A percentile compares a stretch with the other conserved stretches of the same genome.
These are phyloP conservation scores for Lophium mytilinum DNA, from an alignment of 495 filamentous ascomycete species.

Conservation along the genomic window DNA sequence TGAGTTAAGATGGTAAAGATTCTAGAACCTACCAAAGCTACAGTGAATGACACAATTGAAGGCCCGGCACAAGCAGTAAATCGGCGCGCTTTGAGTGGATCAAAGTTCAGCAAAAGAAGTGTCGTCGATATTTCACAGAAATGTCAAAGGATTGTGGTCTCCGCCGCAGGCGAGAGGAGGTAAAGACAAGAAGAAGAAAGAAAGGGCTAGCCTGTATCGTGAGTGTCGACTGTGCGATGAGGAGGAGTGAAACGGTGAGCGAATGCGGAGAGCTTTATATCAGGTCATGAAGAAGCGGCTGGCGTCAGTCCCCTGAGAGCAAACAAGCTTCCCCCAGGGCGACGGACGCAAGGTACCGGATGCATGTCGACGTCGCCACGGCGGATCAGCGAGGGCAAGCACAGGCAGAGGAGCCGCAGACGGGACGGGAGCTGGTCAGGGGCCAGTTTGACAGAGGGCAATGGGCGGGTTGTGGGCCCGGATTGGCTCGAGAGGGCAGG, in stretches of 20 bases:
- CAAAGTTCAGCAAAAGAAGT: constrained; percentile 20
- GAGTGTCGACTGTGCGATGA: constrained; percentile 5
- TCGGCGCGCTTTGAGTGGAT: constrained; percentile 7
- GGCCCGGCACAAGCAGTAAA: constrained; percentile 1
- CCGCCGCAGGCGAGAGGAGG: constrained; percentile 28
- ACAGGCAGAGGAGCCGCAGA: constrained; percentile 5
- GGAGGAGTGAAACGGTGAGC: constrained; percentile 8
- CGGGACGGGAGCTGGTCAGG: too few species aligned
- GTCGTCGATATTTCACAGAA: constrained; percentile 12
- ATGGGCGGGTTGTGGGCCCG: background rate
- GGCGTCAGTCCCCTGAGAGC: background rate
- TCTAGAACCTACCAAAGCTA: background rate
- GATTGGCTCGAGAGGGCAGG: background rate
- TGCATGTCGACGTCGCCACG: constrained; percentile 1
- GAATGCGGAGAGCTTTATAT: constrained; percentile 8
- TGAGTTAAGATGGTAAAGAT: background rate
- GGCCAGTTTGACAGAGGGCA: too few species aligned
- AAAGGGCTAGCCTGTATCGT: constrained; percentile 12
- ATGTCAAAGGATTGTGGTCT: constrained; percentile 3
- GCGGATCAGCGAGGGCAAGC: constrained; percentile 11
- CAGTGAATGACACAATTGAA: background rate
- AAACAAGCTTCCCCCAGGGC: background rate
- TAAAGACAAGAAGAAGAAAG: constrained; percentile 13
- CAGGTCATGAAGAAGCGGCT: background rate
- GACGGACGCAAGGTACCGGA: background rate